phyloP scores from a whole-genome alignment of 345 rosid species.

The Eucalyptus cloeziana region DNA sequence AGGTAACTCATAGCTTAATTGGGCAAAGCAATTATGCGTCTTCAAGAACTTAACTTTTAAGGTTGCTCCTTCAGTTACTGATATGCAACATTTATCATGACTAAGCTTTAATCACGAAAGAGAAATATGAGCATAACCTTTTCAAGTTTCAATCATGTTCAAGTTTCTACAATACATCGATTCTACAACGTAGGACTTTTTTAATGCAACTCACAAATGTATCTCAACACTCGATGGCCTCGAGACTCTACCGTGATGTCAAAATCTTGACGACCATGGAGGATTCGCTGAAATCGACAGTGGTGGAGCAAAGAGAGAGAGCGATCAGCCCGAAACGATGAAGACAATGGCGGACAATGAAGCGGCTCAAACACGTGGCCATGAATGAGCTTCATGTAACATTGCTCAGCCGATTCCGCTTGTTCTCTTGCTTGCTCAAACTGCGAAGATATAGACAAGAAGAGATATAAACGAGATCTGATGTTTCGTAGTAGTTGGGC shows the following conservation, averaged over 20 bases:
- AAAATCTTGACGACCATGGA: background rate
- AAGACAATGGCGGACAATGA: background rate
- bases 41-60: background rate
- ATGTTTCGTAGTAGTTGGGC: too few relatives aligned
- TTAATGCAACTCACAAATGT: rapidly evolving
- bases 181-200: rapidly evolving
- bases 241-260: background rate
- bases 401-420: too few relatives aligned
- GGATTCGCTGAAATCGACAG: background rate
- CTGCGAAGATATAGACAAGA: too few relatives aligned
- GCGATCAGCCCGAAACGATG: background rate
- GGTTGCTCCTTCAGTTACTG: background rate
- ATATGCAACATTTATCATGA: background rate
- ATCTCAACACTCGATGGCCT: background rate
- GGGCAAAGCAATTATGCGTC: background rate
- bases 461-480: too few relatives aligned
- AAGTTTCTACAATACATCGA: too few relatives aligned
- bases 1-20: background rate
- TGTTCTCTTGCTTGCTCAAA: too few relatives aligned
- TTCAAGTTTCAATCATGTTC: background rate
- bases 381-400: background rate
- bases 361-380: background rate
- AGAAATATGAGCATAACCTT: too few relatives aligned
- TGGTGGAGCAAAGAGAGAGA: background rate
- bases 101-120: background rate